A percentile compares a stretch with the other conserved stretches of the same genome.
These are phyloP conservation scores for Ochetophila trinervis DNA, from an alignment of 306 rosid genomes.

Conservation along the genomic window DNA sequence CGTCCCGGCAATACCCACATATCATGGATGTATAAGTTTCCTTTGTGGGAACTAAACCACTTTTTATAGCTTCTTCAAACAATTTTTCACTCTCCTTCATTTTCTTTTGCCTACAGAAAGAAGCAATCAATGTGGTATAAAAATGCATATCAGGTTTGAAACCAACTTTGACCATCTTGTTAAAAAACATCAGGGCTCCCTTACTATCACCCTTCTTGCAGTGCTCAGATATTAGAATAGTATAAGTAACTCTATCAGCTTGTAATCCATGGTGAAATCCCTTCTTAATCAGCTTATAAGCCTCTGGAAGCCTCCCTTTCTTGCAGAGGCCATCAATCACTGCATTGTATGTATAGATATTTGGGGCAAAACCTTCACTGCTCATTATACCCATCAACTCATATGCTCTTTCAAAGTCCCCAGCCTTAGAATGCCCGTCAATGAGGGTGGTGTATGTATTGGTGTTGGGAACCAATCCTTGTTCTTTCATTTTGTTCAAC, in stretches of 20 bases:
- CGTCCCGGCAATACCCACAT: conserved; percentile 74
- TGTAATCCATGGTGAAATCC: conserved; percentile 38
- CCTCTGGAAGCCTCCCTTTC: conserved; percentile 65
- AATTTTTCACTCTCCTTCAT: conserved; percentile 62
- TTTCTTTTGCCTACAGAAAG: conserved; percentile 57
- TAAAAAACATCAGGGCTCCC: conserved; percentile 60
- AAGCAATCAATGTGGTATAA: conserved; percentile 73
- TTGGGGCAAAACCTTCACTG: conserved; percentile 66
- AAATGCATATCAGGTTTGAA: conserved; percentile 68
- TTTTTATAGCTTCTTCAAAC: conserved; percentile 52
- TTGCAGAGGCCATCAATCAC: conserved; percentile 69
- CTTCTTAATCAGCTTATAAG: conserved; percentile 52
- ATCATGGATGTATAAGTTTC: conserved; percentile 85
- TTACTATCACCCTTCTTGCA: conserved; percentile 62
- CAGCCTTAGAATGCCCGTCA: conserved; percentile 71
- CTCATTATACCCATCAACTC: conserved; percentile 64
- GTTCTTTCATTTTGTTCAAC: conserved; percentile 80
- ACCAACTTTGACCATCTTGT: conserved; percentile 77
- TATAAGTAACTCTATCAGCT: conserved; percentile 67
- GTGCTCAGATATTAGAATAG: conserved; percentile 68
- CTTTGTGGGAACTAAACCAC: conserved; percentile 68
- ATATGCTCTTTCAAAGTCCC: conserved; percentile 62
- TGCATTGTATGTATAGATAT: conserved; percentile 71
- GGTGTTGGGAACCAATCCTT: conserved; percentile 73
- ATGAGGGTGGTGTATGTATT: conserved; percentile 70